Evolutionary conservation across 164 flowering plant genomes (phyloP).

Genomic region (Euptelea pleiosperma): DNA sequence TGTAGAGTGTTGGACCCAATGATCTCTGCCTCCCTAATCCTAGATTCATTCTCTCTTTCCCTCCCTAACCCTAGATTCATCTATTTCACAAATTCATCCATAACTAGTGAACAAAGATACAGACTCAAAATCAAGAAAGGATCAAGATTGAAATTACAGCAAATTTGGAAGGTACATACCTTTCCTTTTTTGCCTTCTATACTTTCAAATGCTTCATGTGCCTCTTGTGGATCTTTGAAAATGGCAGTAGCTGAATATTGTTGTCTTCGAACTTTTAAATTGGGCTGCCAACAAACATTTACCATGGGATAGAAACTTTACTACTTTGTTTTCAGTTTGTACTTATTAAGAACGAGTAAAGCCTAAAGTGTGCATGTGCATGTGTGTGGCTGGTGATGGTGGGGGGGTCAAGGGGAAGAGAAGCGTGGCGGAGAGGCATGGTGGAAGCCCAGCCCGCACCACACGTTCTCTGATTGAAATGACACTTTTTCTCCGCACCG

Average conservation of each 20-base stretch:
- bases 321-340: not conserved
- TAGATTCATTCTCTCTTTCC: too few relatives aligned
- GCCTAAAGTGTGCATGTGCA: not conserved
- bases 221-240: constrained; percentile 47
- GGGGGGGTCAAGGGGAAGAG: too few relatives aligned
- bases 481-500: not conserved
- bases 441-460: not conserved
- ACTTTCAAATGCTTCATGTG: constrained; percentile 48
- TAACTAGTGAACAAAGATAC: too few relatives aligned
- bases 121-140: too few relatives aligned
- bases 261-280: constrained; percentile 20
- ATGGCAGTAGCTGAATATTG: constrained; percentile 44
- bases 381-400: too few relatives aligned
- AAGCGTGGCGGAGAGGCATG: not conserved
- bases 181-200: constrained; percentile 35
- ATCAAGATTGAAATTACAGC: not conserved
- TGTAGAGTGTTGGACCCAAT: too few relatives aligned
- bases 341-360: not conserved
- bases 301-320: not conserved
- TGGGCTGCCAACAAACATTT: constrained; percentile 34
- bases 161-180: constrained; percentile 29
- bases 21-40: too few relatives aligned
- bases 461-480: not conserved
- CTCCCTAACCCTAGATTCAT: too few relatives aligned
- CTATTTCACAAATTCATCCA: too few relatives aligned